A percentile compares a stretch with the other conserved stretches of the same genome.
Conservation (phyloP, 305 asterid species). For the Solanum hybrid region DNA sequence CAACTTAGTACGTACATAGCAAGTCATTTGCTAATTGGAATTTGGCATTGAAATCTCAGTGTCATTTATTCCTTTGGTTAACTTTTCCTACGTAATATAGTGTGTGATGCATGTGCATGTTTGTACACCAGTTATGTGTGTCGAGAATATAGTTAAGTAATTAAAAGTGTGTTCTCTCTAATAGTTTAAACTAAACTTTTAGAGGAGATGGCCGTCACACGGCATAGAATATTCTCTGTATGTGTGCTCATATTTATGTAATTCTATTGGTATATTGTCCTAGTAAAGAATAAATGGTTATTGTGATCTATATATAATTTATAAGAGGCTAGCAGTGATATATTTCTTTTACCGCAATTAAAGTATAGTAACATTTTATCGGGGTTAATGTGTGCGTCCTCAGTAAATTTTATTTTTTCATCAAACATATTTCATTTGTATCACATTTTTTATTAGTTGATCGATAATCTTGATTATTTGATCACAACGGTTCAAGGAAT, state of each 20-base stretch:
- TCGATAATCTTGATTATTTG: not conserved
- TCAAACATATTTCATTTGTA: not conserved
- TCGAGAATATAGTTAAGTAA: not conserved
- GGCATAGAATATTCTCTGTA: not conserved
- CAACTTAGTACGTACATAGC: constrained; percentile 9
- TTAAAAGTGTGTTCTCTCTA: not conserved
- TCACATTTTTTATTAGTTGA: not conserved
- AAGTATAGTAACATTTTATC: not conserved
- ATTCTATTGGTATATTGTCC: not conserved
- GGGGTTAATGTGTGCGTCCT: too few species aligned
- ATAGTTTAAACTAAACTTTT: not conserved
- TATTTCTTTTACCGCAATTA: not conserved
- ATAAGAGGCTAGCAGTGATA: not conserved
- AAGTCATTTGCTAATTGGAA: not conserved
- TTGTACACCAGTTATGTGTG: not conserved
- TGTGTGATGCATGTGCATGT: not conserved
- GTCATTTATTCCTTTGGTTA: not conserved
- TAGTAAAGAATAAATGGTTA: not conserved
- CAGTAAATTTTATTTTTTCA: not conserved
- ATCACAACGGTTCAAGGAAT: not conserved
- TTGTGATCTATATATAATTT: not conserved
- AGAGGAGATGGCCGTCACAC: not conserved
- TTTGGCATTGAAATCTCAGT: not conserved
- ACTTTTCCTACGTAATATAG: not conserved
- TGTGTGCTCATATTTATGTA: not conserved